Evolutionary conservation across 192 early-diverging fungal genomes (phyloP).

Genomic region (Coemansia sp.): DNA sequence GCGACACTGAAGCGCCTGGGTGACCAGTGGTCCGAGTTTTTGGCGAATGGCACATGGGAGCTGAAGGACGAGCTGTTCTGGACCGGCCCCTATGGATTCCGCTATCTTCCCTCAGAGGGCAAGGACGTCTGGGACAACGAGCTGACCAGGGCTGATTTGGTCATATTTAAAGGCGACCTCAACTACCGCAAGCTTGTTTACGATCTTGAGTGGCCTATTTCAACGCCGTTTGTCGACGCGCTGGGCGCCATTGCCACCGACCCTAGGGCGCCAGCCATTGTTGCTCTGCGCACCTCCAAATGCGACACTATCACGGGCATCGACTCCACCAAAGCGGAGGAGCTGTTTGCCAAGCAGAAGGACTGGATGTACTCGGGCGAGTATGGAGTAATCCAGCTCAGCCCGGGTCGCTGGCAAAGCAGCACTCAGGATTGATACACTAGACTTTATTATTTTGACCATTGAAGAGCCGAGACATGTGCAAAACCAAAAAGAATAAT

Average conservation of each 20-base stretch:
- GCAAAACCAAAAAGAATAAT: neutral
- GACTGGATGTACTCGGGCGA: constrained; percentile 71
- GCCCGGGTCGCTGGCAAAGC: constrained; percentile 41
- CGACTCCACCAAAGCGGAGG: constrained; percentile 33
- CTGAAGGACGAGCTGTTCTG: constrained; percentile 76
- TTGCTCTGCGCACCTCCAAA: constrained; percentile 81
- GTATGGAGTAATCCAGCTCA: constrained; percentile 64
- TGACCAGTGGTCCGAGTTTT: constrained; percentile 61
- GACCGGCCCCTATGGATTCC: constrained; percentile 79
- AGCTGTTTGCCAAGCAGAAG: constrained; percentile 21
- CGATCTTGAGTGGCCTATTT: constrained; percentile 80
- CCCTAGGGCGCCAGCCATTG: constrained; percentile 59
- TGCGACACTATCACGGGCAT: constrained; percentile 80
- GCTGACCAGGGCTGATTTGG: constrained; percentile 54
- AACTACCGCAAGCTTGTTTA: constrained; percentile 95
- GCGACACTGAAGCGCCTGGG: constrained; percentile 53
- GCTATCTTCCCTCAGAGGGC: constrained; percentile 66
- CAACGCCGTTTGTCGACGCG: constrained; percentile 78
- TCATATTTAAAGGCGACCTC: constrained; percentile 95
- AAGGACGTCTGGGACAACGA: constrained; percentile 61
- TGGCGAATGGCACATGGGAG: constrained; percentile 62
- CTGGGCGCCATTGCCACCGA: constrained; percentile 66
- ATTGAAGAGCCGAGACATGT: too few relatives aligned
- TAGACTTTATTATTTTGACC: too few relatives aligned
- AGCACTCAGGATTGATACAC: too few relatives aligned